phyloP scores from a whole-genome alignment of 257 asterid genomes.

The Jacaranda copaia region DNA sequence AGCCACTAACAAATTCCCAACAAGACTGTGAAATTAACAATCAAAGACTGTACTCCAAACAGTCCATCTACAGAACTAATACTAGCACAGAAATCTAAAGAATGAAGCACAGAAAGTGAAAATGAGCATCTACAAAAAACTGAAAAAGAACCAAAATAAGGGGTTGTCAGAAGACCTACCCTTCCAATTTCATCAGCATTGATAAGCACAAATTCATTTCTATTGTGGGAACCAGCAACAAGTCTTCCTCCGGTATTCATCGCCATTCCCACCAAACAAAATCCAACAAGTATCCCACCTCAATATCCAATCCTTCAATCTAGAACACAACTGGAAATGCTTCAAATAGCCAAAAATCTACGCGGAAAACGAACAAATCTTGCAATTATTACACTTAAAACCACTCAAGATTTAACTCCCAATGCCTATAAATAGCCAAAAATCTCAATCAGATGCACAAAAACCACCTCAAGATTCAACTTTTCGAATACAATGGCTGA shows the following conservation, averaged over 20 bases:
- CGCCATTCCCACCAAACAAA: conserved; percentile 49
- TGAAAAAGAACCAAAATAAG: conserved; percentile 35
- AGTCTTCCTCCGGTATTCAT: conserved; percentile 88
- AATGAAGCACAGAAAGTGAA: conserved; percentile 14
- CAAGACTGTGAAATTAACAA: background rate
- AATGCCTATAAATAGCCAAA: conserved; percentile 31
- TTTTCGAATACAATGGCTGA: conserved; percentile 40
- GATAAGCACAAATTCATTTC: conserved; percentile 78
- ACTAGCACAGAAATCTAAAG: conserved; percentile 24
- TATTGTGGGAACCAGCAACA: conserved; percentile 86
- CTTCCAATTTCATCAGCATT: conserved; percentile 87
- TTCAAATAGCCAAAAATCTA: background rate
- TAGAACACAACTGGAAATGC: conserved; percentile 30
- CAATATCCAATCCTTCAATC: conserved; percentile 26
- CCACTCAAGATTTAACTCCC: conserved; percentile 38
- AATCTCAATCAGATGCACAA: conserved; percentile 18
- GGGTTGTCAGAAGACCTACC: conserved; percentile 46
- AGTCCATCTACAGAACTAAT: no score
- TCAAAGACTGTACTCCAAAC: background rate
- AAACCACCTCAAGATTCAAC: conserved; percentile 53
- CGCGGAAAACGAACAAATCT: conserved; percentile 12
- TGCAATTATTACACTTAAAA: conserved; percentile 23
- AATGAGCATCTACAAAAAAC: conserved; percentile 11
- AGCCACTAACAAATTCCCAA: background rate
- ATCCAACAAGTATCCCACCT: conserved; percentile 37